Evolutionary conservation across 306 rosid species (phyloP).

Genomic region (Styphnolobium japonicum): DNA sequence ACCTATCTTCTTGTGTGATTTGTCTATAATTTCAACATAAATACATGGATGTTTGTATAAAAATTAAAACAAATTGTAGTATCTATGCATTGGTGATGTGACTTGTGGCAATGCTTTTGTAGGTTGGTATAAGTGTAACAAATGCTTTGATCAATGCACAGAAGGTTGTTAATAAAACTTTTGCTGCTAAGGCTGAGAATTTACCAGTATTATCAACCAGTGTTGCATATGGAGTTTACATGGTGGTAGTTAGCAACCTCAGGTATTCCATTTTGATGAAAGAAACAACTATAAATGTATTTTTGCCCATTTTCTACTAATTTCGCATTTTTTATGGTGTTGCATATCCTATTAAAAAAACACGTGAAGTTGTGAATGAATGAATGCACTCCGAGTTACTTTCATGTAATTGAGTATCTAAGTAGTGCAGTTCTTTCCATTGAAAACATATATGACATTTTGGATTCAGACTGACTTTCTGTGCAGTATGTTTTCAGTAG

Average conservation of each 20-base stretch:
- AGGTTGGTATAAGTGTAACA: constrained; percentile 86
- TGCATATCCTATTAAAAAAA: constrained; percentile 18
- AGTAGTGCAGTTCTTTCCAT: not conserved
- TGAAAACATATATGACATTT: not conserved
- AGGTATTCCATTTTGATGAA: constrained; percentile 47
- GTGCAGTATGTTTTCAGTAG: not conserved
- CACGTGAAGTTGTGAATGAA: not conserved
- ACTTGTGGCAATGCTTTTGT: constrained; percentile 11
- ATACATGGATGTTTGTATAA: not conserved
- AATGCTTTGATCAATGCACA: constrained; percentile 71
- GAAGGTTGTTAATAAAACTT: constrained; percentile 62
- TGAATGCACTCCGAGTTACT: not conserved
- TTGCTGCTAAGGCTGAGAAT: constrained; percentile 65
- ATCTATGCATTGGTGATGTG: not conserved
- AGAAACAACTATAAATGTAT: not conserved
- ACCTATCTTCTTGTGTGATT: not conserved
- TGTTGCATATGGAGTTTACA: constrained; percentile 75
- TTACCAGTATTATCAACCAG: constrained; percentile 81
- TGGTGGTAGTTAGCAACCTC: constrained; percentile 84
- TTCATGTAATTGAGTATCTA: not conserved
- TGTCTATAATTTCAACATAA: not conserved
- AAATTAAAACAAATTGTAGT: not conserved
- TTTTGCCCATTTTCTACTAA: not conserved
- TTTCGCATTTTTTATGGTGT: not conserved
- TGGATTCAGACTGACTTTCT: not conserved